Percentiles rank a stretch among this genome's conserved stretches.
Evolutionary conservation across 2,329 filamentous ascomycete species (phyloP).

Genomic region (Coleophoma cylindrospora): DNA sequence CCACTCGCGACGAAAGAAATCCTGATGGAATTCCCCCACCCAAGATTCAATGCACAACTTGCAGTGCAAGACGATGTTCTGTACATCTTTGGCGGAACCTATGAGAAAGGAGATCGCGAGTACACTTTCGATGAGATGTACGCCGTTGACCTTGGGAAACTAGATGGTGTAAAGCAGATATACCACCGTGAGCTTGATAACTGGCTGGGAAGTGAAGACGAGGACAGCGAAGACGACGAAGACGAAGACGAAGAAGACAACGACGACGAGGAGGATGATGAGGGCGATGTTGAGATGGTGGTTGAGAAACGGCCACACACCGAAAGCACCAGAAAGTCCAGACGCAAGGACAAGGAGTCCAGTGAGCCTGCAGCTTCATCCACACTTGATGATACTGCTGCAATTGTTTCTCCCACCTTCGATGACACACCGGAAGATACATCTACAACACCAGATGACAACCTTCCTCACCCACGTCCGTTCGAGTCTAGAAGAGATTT

Average conservation of each 20-base stretch:
- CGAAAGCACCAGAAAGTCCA: conserved; percentile 44
- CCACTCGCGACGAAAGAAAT: conserved; percentile 57
- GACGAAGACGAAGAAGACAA: conserved; percentile 44
- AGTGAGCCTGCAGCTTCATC: conserved; percentile 36
- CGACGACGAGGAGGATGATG: conserved; percentile 44
- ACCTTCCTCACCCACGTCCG: conserved; percentile 29
- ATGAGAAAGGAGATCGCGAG: conserved; percentile 90
- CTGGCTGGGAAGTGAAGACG: conserved; percentile 68
- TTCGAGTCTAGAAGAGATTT: conserved; percentile 92
- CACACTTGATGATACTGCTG: conserved; percentile 20
- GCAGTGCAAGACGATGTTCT: conserved; percentile 88
- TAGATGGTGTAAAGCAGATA: conserved; percentile 90
- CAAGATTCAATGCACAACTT: conserved; percentile 85
- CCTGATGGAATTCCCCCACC: conserved; percentile 79
- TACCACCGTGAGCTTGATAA: conserved; percentile 82
- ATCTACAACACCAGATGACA: conserved; percentile 19
- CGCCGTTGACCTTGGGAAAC: conserved; percentile 86
- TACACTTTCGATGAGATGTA: conserved; percentile 96
- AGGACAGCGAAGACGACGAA: conserved; percentile 53
- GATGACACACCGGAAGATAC: conserved; percentile 40
- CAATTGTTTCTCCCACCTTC: conserved; percentile 43
- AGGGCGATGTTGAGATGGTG: conserved; percentile 38
- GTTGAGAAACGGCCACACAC: conserved; percentile 28
- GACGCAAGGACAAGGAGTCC: conserved; percentile 48
- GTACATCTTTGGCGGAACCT: conserved; percentile 93